Evolutionary conservation across 768 basidiomycete genomes (phyloP), one percentile per base, ranked within the genome.

Genomic region (Sporobolomyces pararoseus): DNA sequence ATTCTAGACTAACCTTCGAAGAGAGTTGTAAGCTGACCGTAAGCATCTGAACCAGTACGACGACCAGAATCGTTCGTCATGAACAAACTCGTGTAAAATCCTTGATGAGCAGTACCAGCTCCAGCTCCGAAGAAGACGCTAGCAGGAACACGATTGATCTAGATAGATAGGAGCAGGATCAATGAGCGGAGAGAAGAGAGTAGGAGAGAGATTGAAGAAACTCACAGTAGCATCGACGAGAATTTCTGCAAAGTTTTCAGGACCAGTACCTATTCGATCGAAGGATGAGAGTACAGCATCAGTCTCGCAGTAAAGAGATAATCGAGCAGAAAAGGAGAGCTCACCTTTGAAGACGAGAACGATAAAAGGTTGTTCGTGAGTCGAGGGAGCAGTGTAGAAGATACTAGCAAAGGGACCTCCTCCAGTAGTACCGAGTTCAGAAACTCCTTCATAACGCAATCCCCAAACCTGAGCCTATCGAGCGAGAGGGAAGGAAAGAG

Each of bases 61-160:
- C n/a, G 44, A 10, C 6, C 23, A 2, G 39, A 32, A 25, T 66
- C 54, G 53, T 57, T 66, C n/a, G 27, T 49, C 35, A 47, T 31
- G 60, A 71, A 71, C 10, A 71, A 50, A 49, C 34, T 44, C 50
- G 29, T 39, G 55, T 71, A 71, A 50, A 71, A 71, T 7, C 70
- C 70, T 16, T 47, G 44, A 42, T 71, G 70, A 2, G 23, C 54
- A 5, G 32, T 53, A 5, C n/a, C n/a, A n/a, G 25, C 23, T 17
- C 65, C 61, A 7, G 61, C 23, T 1, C 70, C 70, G 62, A 59
- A 71, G 61, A 58, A 71, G 34, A 71, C 70, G 7, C 23, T 0
- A 23, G 60, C 44, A 13, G 47, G 25, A 17, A 59, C 55, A 19
- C 65, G 55, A 14, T 51, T 23, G 62, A 71, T 65, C 49, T 63